A percentile compares a stretch with the other conserved stretches of the same genome.
These are phyloP conservation scores for Gynandropsis gynandra DNA, from an alignment of 345 rosid genomes.

Conservation along the genomic window DNA sequence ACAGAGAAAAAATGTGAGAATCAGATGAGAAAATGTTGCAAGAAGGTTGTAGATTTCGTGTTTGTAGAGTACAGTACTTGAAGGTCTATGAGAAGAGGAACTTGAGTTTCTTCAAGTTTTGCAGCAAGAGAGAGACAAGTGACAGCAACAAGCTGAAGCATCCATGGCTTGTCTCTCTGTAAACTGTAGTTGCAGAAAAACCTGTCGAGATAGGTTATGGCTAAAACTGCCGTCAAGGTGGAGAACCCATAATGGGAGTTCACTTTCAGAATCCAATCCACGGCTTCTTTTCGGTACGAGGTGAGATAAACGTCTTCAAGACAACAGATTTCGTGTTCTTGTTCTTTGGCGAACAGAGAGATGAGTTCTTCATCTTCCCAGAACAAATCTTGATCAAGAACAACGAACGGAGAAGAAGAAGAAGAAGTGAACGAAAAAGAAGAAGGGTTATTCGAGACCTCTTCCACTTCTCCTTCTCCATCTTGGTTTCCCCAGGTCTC, in stretches of 20 bases:
- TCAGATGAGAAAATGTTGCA: background rate
- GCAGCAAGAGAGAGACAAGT: slow-evolving; percentile 91
- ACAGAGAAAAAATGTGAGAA: slow-evolving; percentile 14
- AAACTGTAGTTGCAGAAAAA: slow-evolving; percentile 44
- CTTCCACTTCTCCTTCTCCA: slow-evolving; percentile 28
- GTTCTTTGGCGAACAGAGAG: slow-evolving; percentile 57
- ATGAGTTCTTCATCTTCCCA: slow-evolving; percentile 75
- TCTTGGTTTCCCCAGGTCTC: slow-evolving; percentile 56
- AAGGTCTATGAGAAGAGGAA: slow-evolving; percentile 73
- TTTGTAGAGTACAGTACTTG: slow-evolving; percentile 40
- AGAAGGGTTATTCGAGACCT: slow-evolving; percentile 23
- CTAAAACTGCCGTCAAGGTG: slow-evolving; percentile 58
- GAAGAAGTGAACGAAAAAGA: slow-evolving; percentile 22
- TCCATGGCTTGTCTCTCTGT: slow-evolving; percentile 78
- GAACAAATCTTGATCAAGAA: slow-evolving; percentile 58
- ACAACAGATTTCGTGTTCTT: slow-evolving; percentile 26
- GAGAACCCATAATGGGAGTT: slow-evolving; percentile 61
- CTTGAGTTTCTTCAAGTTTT: slow-evolving; percentile 84
- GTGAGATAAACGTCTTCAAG: slow-evolving; percentile 29
- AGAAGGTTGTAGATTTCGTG: background rate
- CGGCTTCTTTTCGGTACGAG: slow-evolving; percentile 53
- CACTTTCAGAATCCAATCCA: slow-evolving; percentile 72
- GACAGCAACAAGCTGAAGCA: slow-evolving; percentile 78
- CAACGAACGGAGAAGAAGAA: slow-evolving; percentile 27
- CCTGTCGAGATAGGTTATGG: slow-evolving; percentile 77